Conservation (phyloP, 768 basidiomycete genomes). For the Leccinum variicolor region DNA sequence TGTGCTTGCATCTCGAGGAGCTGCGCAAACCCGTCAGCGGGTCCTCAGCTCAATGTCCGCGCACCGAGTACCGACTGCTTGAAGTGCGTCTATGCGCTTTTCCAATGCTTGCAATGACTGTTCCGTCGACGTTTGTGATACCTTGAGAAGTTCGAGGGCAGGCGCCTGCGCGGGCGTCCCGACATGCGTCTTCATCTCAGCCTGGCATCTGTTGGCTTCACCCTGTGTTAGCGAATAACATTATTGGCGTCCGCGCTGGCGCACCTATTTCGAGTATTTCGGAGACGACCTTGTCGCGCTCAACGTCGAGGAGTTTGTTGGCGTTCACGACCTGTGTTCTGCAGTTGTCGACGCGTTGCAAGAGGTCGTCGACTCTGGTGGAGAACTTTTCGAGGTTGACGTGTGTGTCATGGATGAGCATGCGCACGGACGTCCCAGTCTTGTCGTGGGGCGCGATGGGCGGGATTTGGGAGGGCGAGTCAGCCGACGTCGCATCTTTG, state of each 20-base stretch:
- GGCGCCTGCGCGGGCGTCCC: conserved; percentile 53
- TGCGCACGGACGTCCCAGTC: conserved; percentile 64
- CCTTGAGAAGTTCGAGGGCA: conserved; percentile 38
- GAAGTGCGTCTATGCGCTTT: conserved; percentile 55
- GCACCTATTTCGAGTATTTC: conserved; percentile 37
- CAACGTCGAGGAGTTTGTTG: conserved; percentile 56
- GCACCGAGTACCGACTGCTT: conserved; percentile 42
- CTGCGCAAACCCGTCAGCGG: conserved; percentile 30
- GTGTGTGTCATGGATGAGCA: conserved; percentile 73
- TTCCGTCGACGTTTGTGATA: conserved; percentile 38
- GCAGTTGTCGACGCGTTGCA: conserved; percentile 48
- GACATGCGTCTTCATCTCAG: conserved; percentile 53
- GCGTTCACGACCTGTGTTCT: conserved; percentile 50
- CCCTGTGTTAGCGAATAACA: conserved; percentile 8
- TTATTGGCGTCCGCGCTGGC: neutral
- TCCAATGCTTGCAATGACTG: conserved; percentile 43
- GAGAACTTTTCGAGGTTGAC: conserved; percentile 68
- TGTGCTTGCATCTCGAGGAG: conserved; percentile 52
- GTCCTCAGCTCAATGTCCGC: neutral
- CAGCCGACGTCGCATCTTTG: conserved; percentile 34
- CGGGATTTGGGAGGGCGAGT: conserved; percentile 22
- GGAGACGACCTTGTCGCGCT: conserved; percentile 52
- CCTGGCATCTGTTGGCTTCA: conserved; percentile 62
- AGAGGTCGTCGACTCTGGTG: conserved; percentile 49
- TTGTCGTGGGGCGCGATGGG: conserved; percentile 57